Percentiles rank a stretch among this genome's conserved stretches.
These are phyloP conservation scores for Penicillium sp. DNA, from an alignment of 2,329 filamentous ascomycete genomes.

Conservation along the genomic window DNA sequence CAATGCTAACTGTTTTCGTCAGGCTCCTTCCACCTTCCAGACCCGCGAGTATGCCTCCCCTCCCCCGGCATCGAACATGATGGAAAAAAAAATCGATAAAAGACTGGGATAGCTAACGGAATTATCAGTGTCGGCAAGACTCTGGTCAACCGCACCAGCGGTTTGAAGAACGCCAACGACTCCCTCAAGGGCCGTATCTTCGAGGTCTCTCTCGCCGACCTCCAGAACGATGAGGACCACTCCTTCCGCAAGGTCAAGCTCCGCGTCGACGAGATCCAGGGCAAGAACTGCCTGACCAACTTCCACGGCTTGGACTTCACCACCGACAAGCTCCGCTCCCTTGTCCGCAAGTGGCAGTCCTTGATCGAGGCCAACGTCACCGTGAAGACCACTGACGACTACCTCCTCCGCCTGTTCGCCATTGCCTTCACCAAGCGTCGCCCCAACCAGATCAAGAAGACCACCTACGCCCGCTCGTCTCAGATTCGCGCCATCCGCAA, in stretches of 20 bases:
- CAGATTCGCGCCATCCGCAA: constrained; percentile 97
- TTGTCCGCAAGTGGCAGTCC: constrained; percentile 99
- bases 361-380: constrained; percentile 99
- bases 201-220: constrained; percentile 97
- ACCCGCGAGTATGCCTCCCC: constrained; percentile 82
- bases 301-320: constrained; percentile 99
- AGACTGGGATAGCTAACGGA: constrained; percentile 17
- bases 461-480: constrained; percentile 93
- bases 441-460: constrained; percentile 99
- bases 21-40: constrained; percentile 94
- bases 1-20: constrained; percentile 21
- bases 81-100: neutral
- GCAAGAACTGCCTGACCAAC: constrained; percentile 99
- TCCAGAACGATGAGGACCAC: constrained; percentile 99
- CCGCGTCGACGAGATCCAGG: constrained; percentile 96
- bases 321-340: constrained; percentile 98
- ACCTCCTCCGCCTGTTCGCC: constrained; percentile 97
- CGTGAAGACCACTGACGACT: constrained; percentile 99
- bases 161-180: constrained; percentile 99
- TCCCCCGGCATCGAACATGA: constrained; percentile 4
- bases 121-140: constrained; percentile 90
- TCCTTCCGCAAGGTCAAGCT: constrained; percentile 99
- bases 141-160: constrained; percentile 97
- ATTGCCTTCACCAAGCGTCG: constrained; percentile 99
- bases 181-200: constrained; percentile 97